phyloP scores from a whole-genome alignment of 2,329 filamentous ascomycete species.

The Epichloe amarillans region DNA sequence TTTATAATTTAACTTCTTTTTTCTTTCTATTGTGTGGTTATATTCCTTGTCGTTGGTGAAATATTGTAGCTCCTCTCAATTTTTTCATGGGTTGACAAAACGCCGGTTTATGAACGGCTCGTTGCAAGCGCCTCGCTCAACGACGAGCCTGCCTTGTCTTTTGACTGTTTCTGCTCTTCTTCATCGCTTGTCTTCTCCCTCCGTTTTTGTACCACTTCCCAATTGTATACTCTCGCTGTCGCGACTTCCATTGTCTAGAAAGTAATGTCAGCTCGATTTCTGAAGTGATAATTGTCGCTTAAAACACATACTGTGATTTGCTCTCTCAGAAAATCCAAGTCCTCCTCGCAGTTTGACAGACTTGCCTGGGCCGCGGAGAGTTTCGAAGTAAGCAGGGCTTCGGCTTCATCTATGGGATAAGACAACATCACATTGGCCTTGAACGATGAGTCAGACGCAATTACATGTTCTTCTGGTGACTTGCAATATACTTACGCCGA shows the following conservation, averaged over 20 bases:
- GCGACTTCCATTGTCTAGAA: slow-evolving; percentile 89
- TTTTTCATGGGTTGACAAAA: not conserved
- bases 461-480: not conserved
- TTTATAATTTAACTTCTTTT: not conserved
- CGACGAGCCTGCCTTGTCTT: slow-evolving; percentile 17
- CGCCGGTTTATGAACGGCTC: not conserved
- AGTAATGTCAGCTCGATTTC: slow-evolving; percentile 4
- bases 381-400: slow-evolving; percentile 64
- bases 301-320: slow-evolving; percentile 70
- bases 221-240: slow-evolving; percentile 95
- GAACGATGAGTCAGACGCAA: slow-evolving; percentile 6
- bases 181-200: slow-evolving; percentile 69
- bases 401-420: slow-evolving; percentile 81
- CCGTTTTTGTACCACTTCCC: slow-evolving; percentile 91
- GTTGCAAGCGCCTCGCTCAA: not conserved
- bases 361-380: slow-evolving; percentile 66
- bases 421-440: slow-evolving; percentile 95
- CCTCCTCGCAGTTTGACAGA: slow-evolving; percentile 83
- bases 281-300: not conserved
- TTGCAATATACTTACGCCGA: slow-evolving; percentile 50
- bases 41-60: not conserved
- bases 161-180: slow-evolving; percentile 23
- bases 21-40: not conserved
- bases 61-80: not conserved
- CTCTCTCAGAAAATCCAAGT: slow-evolving; percentile 86